Evolutionary conservation across 2,329 filamentous ascomycete species (phyloP), one percentile per base, ranked within the genome.

Genomic region (Aspergillus transmontanensis): DNA sequence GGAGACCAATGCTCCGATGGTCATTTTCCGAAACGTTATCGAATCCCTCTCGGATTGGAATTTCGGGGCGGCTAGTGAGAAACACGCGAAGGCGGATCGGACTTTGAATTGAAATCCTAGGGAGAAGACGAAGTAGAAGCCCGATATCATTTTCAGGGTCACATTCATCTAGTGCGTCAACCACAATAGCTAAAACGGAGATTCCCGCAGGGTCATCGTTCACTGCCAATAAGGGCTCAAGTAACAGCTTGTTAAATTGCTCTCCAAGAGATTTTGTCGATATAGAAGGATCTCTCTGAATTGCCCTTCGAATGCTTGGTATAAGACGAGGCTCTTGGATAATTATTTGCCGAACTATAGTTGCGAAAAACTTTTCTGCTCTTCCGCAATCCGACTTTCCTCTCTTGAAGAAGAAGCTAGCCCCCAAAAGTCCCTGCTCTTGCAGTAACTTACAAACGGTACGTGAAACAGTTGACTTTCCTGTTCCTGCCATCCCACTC

Each of bases 341-440:
- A 0, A 77, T 75, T 41, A 84, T 26, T 51, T 69, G 69, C 2
- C 10, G 30, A 4, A 36, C 19, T 39, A 71, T 70, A 0, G 80
- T 83, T 0, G 78, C 70, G 28, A 83, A 75, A 48, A 84, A 72
- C 55, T 69, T 73, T 9, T 66, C 61, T 1, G 74, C 71, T 36
- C 69, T 72, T 3, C 75, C 73, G 21, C 78, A 74, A 62, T 82
- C 78, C 5, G 68, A 68, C 50, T 80, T 79, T 1, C 77, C 79
- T 61, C 72, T 77, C 58, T 80, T 81, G 69, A 83, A 84, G 69
- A 83, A 82, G 67, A 83, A 83, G 61, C 74, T 80, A 3, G 76
- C 76, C 21, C 71, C 73, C 41, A 79, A 73, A n/a, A 64, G 43
- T 4, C 61, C 51, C 2, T 67, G 63, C 4, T 70, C 64, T 3